A percentile compares a stretch with the other conserved stretches of the same genome.
Evolutionary conservation across 805 yeast species (phyloP).

Genomic region (Zygosaccharomyces bisporus): DNA sequence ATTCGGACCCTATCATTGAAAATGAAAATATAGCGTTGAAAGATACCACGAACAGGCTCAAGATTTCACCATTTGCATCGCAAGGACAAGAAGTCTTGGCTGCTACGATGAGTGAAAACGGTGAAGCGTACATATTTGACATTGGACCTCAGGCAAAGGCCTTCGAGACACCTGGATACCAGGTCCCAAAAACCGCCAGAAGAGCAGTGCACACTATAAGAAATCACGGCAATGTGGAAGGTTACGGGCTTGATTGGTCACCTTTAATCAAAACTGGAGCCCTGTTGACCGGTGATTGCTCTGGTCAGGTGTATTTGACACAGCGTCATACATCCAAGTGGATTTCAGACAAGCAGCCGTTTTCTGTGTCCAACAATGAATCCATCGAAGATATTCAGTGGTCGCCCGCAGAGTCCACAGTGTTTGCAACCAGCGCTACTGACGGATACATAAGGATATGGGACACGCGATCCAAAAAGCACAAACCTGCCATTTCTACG

Average conservation of each 20-base stretch:
- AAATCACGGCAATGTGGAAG: constrained; percentile 92
- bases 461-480: constrained; percentile 94
- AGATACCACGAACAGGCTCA: constrained; percentile 83
- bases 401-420: constrained; percentile 89
- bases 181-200: constrained; percentile 70
- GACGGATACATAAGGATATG: constrained; percentile 89
- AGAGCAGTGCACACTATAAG: constrained; percentile 79
- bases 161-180: constrained; percentile 82
- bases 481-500: constrained; percentile 83
- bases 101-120: constrained; percentile 85
- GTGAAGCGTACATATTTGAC: constrained; percentile 85
- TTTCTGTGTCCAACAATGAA: constrained; percentile 52
- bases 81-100: constrained; percentile 69
- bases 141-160: constrained; percentile 73
- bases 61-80: constrained; percentile 74
- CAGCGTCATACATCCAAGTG: constrained; percentile 72
- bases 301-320: constrained; percentile 79
- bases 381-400: constrained; percentile 97
- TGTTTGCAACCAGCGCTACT: constrained; percentile 90
- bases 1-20: constrained; percentile 82
- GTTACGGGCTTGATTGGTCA: constrained; percentile 96
- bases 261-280: constrained; percentile 78
- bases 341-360: constrained; percentile 84
- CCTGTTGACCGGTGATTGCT: constrained; percentile 80
- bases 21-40: constrained; percentile 72